These are phyloP conservation scores for Rhodotorula mucilaginosa DNA, from an alignment of 1,284 basidiomycete genomes.

Conservation along the genomic window DNA sequence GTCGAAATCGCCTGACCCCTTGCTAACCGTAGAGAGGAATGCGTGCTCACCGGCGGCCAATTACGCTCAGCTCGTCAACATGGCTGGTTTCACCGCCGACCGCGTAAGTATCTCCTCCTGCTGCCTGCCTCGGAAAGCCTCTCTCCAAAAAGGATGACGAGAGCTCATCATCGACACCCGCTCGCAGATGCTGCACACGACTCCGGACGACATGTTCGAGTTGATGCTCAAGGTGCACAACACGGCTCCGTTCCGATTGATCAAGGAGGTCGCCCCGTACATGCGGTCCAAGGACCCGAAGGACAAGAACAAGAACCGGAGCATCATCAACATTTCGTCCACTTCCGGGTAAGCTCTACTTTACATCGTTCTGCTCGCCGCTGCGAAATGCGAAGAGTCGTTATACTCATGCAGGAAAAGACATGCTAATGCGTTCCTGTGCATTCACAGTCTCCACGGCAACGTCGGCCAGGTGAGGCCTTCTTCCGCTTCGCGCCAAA, in stretches of 20 bases:
- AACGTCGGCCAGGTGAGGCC: slow-evolving; percentile 62
- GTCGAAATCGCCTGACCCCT: not conserved
- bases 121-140: no score
- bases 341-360: slow-evolving; percentile 56
- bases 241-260: slow-evolving; percentile 76
- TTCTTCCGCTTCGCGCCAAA: not conserved
- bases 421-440: no score
- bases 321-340: slow-evolving; percentile 68
- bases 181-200: slow-evolving; percentile 71
- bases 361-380: slow-evolving; percentile 37
- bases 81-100: slow-evolving; percentile 12
- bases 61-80: slow-evolving; percentile 6
- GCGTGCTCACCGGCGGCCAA: no score
- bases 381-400: slow-evolving; percentile 15
- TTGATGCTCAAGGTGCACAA: slow-evolving; percentile 78
- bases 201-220: slow-evolving; percentile 75
- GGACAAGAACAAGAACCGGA: slow-evolving; percentile 62
- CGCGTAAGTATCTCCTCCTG: not conserved
- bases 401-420: not conserved
- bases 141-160: no score
- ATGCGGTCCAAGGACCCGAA: slow-evolving; percentile 68
- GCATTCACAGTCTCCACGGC: slow-evolving; percentile 72
- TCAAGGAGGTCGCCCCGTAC: slow-evolving; percentile 78
- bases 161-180: not conserved
- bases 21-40: not conserved